These are phyloP conservation scores for Paramyrothecium roridum DNA, from an alignment of 2,329 filamentous ascomycete genomes.

Conservation along the genomic window DNA sequence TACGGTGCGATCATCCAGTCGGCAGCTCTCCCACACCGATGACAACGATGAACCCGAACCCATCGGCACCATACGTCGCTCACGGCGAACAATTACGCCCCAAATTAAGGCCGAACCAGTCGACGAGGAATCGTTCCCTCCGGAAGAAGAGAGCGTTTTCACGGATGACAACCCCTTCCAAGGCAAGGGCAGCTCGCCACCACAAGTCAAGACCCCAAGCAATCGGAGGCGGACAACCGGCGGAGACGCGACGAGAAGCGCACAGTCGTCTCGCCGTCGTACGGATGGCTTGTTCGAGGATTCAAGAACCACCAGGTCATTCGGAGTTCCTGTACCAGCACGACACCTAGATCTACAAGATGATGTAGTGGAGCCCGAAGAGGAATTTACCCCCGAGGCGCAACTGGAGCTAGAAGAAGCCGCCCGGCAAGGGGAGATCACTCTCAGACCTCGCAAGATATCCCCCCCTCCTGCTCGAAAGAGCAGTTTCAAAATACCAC, in stretches of 20 bases:
- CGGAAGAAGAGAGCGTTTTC: conserved; percentile 64
- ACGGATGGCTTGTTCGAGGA: conserved; percentile 30
- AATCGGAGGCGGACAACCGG: conserved; percentile 48
- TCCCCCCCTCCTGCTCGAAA: conserved; percentile 31
- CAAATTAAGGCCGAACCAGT: conserved; percentile 53
- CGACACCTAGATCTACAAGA: conserved; percentile 29
- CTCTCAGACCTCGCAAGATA: conserved; percentile 39
- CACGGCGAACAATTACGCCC: conserved; percentile 49
- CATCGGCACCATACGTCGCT: conserved; percentile 42
- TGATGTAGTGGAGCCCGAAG: conserved; percentile 61
- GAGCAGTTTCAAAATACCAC: conserved; percentile 57
- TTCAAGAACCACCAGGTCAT: conserved; percentile 45
- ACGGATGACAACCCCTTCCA: conserved; percentile 93
- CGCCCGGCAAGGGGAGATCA: conserved; percentile 48
- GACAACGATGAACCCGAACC: conserved; percentile 34
- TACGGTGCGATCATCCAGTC: conserved; percentile 50
- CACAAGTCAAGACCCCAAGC: conserved; percentile 43
- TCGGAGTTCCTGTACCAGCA: conserved; percentile 50
- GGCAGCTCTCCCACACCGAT: conserved; percentile 51
- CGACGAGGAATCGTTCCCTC: conserved; percentile 20
- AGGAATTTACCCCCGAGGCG: conserved; percentile 93
- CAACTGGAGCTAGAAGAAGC: conserved; percentile 76
- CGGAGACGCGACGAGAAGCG: conserved; percentile 37
- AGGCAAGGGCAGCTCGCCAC: conserved; percentile 68
- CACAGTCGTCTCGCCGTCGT: conserved; percentile 40